Evolutionary conservation across 2,329 filamentous ascomycete genomes (phyloP), one percentile per base, ranked within the genome.

Genomic region (Phyllosticta ampelicida): DNA sequence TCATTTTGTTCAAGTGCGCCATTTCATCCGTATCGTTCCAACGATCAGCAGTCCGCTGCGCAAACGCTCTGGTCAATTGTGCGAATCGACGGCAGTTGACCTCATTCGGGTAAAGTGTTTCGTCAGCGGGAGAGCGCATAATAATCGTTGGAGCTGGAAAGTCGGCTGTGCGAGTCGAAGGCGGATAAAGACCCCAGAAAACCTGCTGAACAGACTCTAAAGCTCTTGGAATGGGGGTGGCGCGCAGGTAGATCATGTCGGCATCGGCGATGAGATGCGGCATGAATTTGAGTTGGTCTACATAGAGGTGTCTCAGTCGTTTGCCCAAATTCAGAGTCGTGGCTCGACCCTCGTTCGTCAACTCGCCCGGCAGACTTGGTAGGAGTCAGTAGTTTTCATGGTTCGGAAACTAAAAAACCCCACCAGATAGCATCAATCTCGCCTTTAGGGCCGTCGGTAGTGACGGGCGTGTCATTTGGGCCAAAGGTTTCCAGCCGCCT

Each of bases 401-500:
- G 1, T 21, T 19, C 6, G n/a, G 3, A 29, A 18, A 13, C 8
- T 30, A 16, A 3, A 48, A 26, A 82, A n/a, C n/a, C 80, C 70
- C 86, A 87, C 78, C 92, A 99, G 61, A 97, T 81, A 49, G 79
- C 80, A 69, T 96, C 89, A n/a, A 86, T 78, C 67, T 89, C 81
- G 61, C 85, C 86, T 0, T 74, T 71, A 6, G 86, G 82, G 0
- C 89, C 89, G 1, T 80, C 72, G 8, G 87, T 87, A 53, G 90
- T 75, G 26, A 86, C 75, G 3, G 90, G 83, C n/a, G 66, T 66
- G 60, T 83, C 80, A 63, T 85, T 76, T 18, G 75, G 68, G 3
- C 86, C 87, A 70, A 96, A 94, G 0, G 87, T 87, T 73, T 99
- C 94, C 53, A 96, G 79, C 52, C 87, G 84, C 61, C 90, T 82